Evolutionary conservation across 1,284 basidiomycete genomes (phyloP).

Genomic region (Xerocomus nothofagi): DNA sequence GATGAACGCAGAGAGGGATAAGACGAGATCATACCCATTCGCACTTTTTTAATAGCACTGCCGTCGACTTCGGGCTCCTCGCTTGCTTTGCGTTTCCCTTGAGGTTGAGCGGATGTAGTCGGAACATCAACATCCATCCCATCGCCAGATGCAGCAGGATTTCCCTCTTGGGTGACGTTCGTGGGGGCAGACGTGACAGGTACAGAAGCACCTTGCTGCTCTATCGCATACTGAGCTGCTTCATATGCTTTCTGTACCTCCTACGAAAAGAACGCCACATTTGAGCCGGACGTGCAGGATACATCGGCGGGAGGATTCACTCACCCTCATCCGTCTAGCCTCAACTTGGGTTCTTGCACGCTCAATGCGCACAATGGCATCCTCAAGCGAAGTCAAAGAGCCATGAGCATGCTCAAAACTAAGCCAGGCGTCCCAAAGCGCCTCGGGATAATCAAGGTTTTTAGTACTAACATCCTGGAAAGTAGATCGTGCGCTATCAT

Average conservation of each 20-base stretch:
- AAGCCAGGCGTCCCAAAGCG: constrained; percentile 85
- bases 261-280: constrained; percentile 35
- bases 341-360: constrained; percentile 65
- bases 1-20: not conserved
- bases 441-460: constrained; percentile 90
- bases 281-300: not conserved
- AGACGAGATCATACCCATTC: constrained; percentile 45
- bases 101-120: constrained; percentile 32
- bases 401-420: constrained; percentile 87
- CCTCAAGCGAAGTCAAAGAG: constrained; percentile 64
- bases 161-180: constrained; percentile 5
- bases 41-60: constrained; percentile 61
- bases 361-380: constrained; percentile 67
- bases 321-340: constrained; percentile 64
- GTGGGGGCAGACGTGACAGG: constrained; percentile 37
- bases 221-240: constrained; percentile 47
- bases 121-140: constrained; percentile 56
- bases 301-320: constrained; percentile 12
- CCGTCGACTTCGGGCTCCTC: constrained; percentile 40
- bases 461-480: constrained; percentile 67
- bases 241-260: constrained; percentile 60
- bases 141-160: constrained; percentile 1
- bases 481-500: constrained; percentile 61
- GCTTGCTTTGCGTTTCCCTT: constrained; percentile 66
- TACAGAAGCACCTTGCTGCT: constrained; percentile 44